Percentiles rank a stretch among this genome's conserved stretches.
Conservation (phyloP, 2,329 filamentous ascomycete species). For the Biscogniauxia sp. region DNA sequence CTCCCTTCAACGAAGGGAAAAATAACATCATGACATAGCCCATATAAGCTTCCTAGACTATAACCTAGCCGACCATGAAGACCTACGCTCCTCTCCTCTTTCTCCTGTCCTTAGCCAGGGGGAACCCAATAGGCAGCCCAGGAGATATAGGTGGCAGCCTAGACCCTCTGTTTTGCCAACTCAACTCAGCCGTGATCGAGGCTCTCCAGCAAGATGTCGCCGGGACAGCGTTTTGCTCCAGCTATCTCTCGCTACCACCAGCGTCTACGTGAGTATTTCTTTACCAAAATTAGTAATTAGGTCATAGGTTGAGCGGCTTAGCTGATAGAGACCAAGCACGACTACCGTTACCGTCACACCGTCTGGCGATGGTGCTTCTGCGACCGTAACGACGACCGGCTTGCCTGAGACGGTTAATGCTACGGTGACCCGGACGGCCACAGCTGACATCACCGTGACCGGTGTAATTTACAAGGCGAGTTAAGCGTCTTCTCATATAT, state of each 20-base stretch:
- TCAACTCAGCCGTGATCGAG: slow-evolving; percentile 6
- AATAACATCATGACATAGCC: no score
- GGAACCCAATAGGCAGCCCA: neutral
- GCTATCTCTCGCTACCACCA: slow-evolving; percentile 6
- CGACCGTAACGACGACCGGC: neutral
- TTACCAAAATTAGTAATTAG: neutral
- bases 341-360: slow-evolving; percentile 5
- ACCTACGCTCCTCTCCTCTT: neutral
- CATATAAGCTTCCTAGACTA: neutral
- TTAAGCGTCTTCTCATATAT: neutral
- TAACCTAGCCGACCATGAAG: neutral
- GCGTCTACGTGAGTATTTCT: neutral
- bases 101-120: neutral
- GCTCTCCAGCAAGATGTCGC: slow-evolving; percentile 6
- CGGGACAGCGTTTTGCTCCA: slow-evolving; percentile 11
- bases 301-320: neutral
- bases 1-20: no score
- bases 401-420: neutral
- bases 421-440: neutral
- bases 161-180: slow-evolving; percentile 9
- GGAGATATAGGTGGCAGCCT: neutral
- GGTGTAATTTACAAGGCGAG: no score
- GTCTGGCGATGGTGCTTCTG: slow-evolving; percentile 1
- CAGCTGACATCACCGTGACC: neutral
- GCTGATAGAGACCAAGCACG: neutral